Conservation (phyloP, 2,329 filamentous ascomycete species). For the Colletotrichum lupini region DNA sequence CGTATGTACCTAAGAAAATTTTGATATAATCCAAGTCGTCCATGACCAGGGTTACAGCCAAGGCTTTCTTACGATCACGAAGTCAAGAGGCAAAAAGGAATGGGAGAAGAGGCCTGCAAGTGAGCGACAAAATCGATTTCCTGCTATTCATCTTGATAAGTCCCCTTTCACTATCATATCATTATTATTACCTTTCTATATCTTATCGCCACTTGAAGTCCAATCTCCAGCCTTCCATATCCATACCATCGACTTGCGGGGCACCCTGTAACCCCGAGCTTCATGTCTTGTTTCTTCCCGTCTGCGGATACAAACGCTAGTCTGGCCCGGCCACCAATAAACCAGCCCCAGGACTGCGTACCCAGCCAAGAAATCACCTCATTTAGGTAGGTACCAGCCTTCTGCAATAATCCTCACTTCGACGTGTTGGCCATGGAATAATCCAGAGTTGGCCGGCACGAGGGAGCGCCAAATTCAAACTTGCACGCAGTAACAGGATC, state of each 20-base stretch:
- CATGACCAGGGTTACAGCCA: too few relatives aligned
- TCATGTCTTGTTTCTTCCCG: constrained; percentile 26
- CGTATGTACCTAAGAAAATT: too few relatives aligned
- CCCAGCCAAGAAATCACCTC: not conserved
- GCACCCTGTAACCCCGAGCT: constrained; percentile 23
- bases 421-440: not conserved
- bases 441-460: not conserved
- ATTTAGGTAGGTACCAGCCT: not conserved
- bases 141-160: too few relatives aligned
- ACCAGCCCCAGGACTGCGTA: not conserved
- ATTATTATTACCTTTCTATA: too few relatives aligned
- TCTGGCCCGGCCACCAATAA: constrained; percentile 2
- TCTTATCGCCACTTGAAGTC: constrained; percentile 20
- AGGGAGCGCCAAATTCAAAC: not conserved
- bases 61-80: too few relatives aligned
- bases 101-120: too few relatives aligned
- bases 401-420: not conserved
- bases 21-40: too few relatives aligned
- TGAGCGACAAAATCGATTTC: too few relatives aligned
- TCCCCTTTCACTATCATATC: too few relatives aligned
- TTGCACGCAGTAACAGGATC: not conserved
- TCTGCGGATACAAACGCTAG: not conserved
- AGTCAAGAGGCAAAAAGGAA: too few relatives aligned
- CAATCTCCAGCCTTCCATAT: not conserved
- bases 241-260: constrained; percentile 22